Evolutionary conservation across 768 basidiomycete species (phyloP).

Genomic region (Stropharia rugosoannulata): DNA sequence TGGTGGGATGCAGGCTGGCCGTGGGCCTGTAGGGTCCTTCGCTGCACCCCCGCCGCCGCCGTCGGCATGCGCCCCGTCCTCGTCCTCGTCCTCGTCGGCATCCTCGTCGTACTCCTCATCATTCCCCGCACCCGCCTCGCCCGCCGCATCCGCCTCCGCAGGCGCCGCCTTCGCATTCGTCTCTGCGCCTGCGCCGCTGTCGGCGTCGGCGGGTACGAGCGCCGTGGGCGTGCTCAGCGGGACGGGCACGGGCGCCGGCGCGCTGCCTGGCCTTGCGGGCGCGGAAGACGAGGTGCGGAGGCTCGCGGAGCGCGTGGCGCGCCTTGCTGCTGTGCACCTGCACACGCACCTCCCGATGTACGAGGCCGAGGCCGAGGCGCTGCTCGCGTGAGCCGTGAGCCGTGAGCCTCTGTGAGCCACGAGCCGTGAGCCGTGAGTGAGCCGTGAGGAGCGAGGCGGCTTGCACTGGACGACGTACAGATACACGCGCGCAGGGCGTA

Average conservation of each 20-base stretch:
- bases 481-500: neutral
- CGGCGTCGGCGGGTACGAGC: neutral
- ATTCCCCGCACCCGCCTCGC: neutral
- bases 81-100: neutral
- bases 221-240: neutral
- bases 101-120: neutral
- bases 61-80: neutral
- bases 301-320: constrained; percentile 69
- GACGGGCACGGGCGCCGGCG: constrained; percentile 13
- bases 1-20: constrained; percentile 4
- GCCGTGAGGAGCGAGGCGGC: too few relatives aligned
- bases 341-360: constrained; percentile 78
- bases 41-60: neutral
- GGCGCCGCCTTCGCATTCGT: too few relatives aligned
- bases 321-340: constrained; percentile 72
- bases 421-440: neutral
- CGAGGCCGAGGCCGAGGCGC: constrained; percentile 57
- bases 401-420: neutral
- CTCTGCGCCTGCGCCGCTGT: too few relatives aligned
- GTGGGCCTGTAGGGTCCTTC: neutral
- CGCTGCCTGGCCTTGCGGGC: too few relatives aligned
- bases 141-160: too few relatives aligned
- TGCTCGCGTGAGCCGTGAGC: neutral
- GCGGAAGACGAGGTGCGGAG: constrained; percentile 67
- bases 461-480: neutral